Conservation (phyloP, 441 rosid genomes). For the Metrosideros polymorpha region DNA sequence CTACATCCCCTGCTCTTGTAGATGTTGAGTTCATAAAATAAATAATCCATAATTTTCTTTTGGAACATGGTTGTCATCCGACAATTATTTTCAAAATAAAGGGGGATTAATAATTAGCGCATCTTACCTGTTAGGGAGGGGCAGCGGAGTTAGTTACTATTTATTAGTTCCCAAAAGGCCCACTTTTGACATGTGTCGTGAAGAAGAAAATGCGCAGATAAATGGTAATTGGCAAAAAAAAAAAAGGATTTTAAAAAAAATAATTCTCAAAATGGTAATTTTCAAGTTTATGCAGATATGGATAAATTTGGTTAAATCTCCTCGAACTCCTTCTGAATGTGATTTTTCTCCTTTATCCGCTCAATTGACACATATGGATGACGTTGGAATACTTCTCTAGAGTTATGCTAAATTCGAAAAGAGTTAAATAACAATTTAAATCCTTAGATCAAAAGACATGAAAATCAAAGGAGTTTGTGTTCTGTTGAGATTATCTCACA, state of each 20-base stretch:
- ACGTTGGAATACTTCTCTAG: accelerated
- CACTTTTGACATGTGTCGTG: background rate
- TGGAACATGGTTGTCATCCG: too few relatives aligned
- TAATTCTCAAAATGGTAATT: background rate
- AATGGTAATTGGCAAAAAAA: background rate
- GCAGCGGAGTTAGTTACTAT: background rate
- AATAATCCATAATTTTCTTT: too few relatives aligned
- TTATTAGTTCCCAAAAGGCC: background rate
- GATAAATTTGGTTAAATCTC: background rate
- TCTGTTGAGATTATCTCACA: background rate
- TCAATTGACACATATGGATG: accelerated
- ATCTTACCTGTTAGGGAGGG: background rate
- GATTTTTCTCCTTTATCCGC: background rate
- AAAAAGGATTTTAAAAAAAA: background rate
- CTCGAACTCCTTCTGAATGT: background rate
- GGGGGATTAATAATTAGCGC: background rate
- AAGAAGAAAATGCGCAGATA: background rate
- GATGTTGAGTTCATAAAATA: accelerated
- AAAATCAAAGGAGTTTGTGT: accelerated
- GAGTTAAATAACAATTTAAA: background rate
- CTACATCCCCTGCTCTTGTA: background rate
- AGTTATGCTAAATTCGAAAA: accelerated
- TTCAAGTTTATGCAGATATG: accelerated
- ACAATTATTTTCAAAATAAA: background rate
- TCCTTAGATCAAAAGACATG: accelerated